These are phyloP conservation scores for Chalciporus sp. DNA, from an alignment of 1,284 basidiomycete genomes.

Conservation along the genomic window DNA sequence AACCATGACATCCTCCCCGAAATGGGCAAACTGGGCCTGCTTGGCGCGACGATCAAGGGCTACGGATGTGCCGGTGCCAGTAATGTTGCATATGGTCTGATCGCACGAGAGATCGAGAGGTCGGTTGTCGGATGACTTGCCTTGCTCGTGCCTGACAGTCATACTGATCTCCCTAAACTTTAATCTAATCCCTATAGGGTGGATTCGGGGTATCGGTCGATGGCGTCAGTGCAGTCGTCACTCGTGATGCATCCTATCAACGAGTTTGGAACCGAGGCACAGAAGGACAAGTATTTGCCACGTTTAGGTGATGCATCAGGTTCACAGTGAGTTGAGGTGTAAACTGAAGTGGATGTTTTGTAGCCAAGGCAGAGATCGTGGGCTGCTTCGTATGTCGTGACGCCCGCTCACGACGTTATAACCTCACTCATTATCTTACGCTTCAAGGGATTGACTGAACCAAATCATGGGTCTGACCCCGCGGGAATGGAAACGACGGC, in stretches of 20 bases:
- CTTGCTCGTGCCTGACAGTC: background rate
- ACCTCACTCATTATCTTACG: slow-evolving; percentile 1
- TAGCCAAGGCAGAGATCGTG: slow-evolving; percentile 84
- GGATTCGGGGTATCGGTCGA: slow-evolving; percentile 95
- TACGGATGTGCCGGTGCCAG: slow-evolving; percentile 96
- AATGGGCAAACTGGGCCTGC: slow-evolving; percentile 91
- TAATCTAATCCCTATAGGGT: slow-evolving; percentile 52
- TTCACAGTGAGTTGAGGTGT: background rate
- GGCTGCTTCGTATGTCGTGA: slow-evolving; percentile 84
- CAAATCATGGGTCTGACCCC: slow-evolving; percentile 95
- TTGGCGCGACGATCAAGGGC: slow-evolving; percentile 91
- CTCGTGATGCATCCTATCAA: slow-evolving; percentile 98
- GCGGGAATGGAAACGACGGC: slow-evolving; percentile 94
- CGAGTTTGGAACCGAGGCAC: slow-evolving; percentile 87
- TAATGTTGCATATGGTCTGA: slow-evolving; percentile 90
- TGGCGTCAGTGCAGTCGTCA: slow-evolving; percentile 95
- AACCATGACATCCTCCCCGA: slow-evolving; percentile 79
- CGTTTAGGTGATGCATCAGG: slow-evolving; percentile 59
- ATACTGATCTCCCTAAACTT: background rate
- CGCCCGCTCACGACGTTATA: background rate
- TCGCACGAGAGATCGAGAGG: slow-evolving; percentile 93
- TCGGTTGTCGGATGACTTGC: slow-evolving; percentile 30
- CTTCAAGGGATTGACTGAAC: slow-evolving; percentile 86
- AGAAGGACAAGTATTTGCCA: slow-evolving; percentile 92
- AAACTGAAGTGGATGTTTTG: slow-evolving; percentile 17